Base-by-base conservation (phyloP, 1,139 yeast species). In the Kurtzmaniella quercitrusa region DNA sequence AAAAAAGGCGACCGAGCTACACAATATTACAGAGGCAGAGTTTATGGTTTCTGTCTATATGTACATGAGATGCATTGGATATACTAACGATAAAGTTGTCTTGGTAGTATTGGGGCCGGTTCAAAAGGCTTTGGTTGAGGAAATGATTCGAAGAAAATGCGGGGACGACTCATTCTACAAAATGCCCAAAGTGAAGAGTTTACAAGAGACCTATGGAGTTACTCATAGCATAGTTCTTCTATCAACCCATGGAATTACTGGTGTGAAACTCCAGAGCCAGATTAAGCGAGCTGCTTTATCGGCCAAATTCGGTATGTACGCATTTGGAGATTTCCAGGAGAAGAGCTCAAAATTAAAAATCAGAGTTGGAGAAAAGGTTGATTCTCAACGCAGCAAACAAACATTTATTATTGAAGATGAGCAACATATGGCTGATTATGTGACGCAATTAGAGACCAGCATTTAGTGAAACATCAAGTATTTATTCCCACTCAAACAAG, bases 11-110 rank as follows among this genome's bases (percentile, higher is more conserved):
- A 11, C 35, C 2, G 51, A 2, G 47, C 52, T 37, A 56, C 54
- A 47, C 69, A 72, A 44, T 45, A 50, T 75, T 9, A 74, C 66
- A 9, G 86, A 81, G 50, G 86, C 85, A 0, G 82, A 78, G 48
- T 76, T 63, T 47, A 64, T 74, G 12, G 76, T 76, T 8, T 60
- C 63, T 0, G 50, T 80, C 8, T 79, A 64, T 52, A 69, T 67
- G 55, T 78, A 76, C 50, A 61, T 81, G 74, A 53, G 74, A 19
- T 50, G 66, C 3, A 47, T 71, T 16, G 80, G 78, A 0, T 77
- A 78, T 49, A 69, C 80, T 0, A 42, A 52, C 1, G 50, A 54
- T 1, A 52, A 53, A 15, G 68, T 82, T 17, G 62, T 68, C 9
- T 67, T 82, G 11, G 52, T 74, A 39, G 66, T 75, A 2, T 60